Base-by-base conservation (phyloP, 805 yeast species). In the Nakazawaea holstii region DNA sequence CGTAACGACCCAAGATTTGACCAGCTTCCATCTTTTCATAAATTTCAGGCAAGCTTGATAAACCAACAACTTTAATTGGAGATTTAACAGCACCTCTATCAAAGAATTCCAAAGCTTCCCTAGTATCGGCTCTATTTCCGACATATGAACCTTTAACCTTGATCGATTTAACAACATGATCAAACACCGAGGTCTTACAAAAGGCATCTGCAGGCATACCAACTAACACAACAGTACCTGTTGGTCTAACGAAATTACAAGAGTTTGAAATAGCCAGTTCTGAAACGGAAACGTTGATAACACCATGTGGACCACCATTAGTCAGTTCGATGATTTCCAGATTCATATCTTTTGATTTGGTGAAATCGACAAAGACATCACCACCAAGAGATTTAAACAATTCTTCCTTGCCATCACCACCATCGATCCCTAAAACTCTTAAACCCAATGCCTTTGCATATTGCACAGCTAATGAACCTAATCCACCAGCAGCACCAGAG, bases 191-290 rank as follows among this genome's bases (percentile, higher is more conserved):
- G 20, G 80, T 72, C 48, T 63, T 59, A 54, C 74, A 71, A 53
- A 74, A 74, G 49, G 84, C 82, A 53, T 72, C 77, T 11, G 83
- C 80, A 55, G 86, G 86, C 61, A 80, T 68, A 56, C 86, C 85
- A 48, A 80, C 84, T 41, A 72, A 69, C 41, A 72, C 79, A 57
- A 80, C 81, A 50, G 76, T 80, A 63, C 86, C 86, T 53, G 73
- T 73, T 55, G 71, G 67, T 65, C 72, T 66, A 50, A 60, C 73
- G 51, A 70, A 74, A 35, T 66, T 63, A 45, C 62, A 56, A 8
- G 72, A 69, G 56, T 69, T 73, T 27, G 69, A 57, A 55, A 75
- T 73, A 53, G 80, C 79, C 44, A 58, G 57, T 52, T 70, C 74
- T 33, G 80, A 75, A 35, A 73, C 78, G 15, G 80, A 75, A 44